Evolutionary conservation across 352 stramenopile species (phyloP).

Genomic region (Globisporangium apiculatum): DNA sequence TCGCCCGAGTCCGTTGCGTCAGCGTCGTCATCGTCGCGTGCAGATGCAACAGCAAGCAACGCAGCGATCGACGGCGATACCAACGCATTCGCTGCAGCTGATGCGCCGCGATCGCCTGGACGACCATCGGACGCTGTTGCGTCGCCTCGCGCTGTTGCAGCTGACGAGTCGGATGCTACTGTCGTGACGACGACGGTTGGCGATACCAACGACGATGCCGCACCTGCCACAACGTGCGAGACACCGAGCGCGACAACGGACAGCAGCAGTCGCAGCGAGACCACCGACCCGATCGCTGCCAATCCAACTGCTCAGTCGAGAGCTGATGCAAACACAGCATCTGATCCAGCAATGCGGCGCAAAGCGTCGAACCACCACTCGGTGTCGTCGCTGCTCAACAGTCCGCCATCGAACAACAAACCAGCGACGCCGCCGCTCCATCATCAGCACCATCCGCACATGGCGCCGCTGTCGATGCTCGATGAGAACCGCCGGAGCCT

Average conservation of each 20-base stretch:
- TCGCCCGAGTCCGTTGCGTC: background rate
- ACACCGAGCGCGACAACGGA: background rate
- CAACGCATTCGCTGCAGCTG: background rate
- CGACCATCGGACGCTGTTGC: background rate
- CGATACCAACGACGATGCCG: no score
- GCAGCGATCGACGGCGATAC: background rate
- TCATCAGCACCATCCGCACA: slow-evolving; percentile 16
- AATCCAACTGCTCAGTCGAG: no score
- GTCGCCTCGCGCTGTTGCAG: background rate
- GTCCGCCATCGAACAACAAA: slow-evolving; percentile 38
- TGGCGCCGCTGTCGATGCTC: slow-evolving; percentile 33
- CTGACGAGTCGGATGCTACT: background rate
- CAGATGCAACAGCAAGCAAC: background rate
- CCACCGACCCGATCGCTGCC: background rate
- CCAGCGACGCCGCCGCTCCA: slow-evolving; percentile 18
- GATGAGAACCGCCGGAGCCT: slow-evolving; percentile 13
- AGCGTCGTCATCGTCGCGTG: background rate
- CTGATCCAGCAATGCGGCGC: slow-evolving; percentile 10
- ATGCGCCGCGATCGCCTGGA: no score
- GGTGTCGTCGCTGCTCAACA: slow-evolving; percentile 72
- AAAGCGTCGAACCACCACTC: slow-evolving; percentile 51
- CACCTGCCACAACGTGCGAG: no score
- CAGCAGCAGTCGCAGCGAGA: background rate
- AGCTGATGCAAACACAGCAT: no score
- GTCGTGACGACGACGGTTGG: background rate